These are phyloP conservation scores for Mycena capillaripes DNA, from an alignment of 768 basidiomycete species.

Conservation along the genomic window DNA sequence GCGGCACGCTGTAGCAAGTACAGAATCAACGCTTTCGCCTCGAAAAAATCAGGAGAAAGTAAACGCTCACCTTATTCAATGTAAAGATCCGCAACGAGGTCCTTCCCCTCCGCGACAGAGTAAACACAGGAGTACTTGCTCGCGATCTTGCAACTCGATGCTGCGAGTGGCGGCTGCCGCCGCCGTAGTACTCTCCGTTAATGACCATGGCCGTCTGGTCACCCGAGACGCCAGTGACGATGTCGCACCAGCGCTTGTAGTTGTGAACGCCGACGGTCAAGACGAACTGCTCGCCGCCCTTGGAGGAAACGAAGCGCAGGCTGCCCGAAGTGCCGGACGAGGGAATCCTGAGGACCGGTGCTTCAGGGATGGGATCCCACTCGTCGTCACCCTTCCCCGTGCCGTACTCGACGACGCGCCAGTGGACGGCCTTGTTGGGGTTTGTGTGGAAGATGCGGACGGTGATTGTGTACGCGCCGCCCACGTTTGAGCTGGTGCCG, in stretches of 20 bases:
- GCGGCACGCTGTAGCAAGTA: background rate
- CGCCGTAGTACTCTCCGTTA: slow-evolving; percentile 15
- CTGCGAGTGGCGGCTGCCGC: slow-evolving; percentile 8
- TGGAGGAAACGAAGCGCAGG: slow-evolving; percentile 9
- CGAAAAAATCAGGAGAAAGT: background rate
- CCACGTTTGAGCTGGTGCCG: background rate
- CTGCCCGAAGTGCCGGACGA: slow-evolving; percentile 16
- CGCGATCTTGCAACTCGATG: slow-evolving; percentile 9
- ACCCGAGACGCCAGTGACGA: slow-evolving; percentile 3
- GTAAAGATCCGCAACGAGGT: slow-evolving; percentile 10
- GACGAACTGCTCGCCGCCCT: slow-evolving; percentile 9
- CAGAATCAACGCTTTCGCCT: slow-evolving; percentile 1
- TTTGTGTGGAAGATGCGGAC: slow-evolving; percentile 19
- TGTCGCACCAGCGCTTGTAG: slow-evolving; percentile 24
- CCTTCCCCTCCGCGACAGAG: slow-evolving; percentile 13
- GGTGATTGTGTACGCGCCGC: slow-evolving; percentile 8
- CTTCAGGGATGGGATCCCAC: slow-evolving; percentile 8
- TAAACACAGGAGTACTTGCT: slow-evolving; percentile 15
- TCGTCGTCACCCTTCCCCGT: slow-evolving; percentile 5
- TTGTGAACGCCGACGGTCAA: slow-evolving; percentile 11
- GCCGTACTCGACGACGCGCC: slow-evolving; percentile 12
- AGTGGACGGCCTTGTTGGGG: slow-evolving; percentile 12
- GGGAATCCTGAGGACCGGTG: background rate
- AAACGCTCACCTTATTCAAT: slow-evolving; percentile 3
- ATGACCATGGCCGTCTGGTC: slow-evolving; percentile 17